Conservation (phyloP, 108 stramenopile species). For the Stephanodiscus minutulus region DNA sequence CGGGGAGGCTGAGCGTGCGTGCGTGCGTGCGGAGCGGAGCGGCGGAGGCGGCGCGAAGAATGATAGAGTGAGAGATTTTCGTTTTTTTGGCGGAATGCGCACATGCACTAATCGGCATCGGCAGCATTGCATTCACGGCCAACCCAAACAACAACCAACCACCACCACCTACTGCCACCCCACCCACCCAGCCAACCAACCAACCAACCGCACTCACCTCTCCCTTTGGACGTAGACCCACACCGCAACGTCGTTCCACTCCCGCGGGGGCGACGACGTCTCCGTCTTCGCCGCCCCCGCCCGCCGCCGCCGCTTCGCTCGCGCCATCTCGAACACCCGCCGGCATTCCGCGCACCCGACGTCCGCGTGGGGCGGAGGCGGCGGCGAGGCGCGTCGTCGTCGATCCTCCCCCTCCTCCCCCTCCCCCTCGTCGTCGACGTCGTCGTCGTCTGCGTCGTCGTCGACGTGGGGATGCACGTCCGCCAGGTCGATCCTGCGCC, state of each 20-base stretch:
- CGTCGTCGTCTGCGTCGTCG: too few relatives aligned
- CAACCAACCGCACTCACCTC: constrained; percentile 9
- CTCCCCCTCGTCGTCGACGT: too few relatives aligned
- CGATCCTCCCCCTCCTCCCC: too few relatives aligned
- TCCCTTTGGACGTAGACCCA: constrained; percentile 72
- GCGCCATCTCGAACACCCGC: constrained; percentile 26
- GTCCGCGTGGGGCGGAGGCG: too few relatives aligned
- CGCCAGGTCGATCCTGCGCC: constrained; percentile 46
- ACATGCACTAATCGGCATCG: neutral
- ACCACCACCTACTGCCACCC: too few relatives aligned
- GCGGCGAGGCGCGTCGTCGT: too few relatives aligned
- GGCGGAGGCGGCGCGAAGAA: neutral
- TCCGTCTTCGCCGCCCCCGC: neutral
- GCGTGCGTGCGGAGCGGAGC: neutral
- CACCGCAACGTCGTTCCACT: constrained; percentile 28
- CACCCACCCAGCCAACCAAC: too few relatives aligned
- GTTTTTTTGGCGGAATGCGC: neutral
- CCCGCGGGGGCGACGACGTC: too few relatives aligned
- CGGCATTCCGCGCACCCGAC: constrained; percentile 35
- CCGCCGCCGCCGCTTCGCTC: constrained; percentile 11
- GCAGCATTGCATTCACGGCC: too few relatives aligned
- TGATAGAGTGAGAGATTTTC: too few relatives aligned
- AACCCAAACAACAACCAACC: too few relatives aligned
- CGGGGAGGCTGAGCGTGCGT: constrained; percentile 11
- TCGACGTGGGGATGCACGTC: constrained; percentile 41